These are phyloP conservation scores for Melampsora allii-populina DNA, from an alignment of 1,284 basidiomycete species.

Conservation along the genomic window DNA sequence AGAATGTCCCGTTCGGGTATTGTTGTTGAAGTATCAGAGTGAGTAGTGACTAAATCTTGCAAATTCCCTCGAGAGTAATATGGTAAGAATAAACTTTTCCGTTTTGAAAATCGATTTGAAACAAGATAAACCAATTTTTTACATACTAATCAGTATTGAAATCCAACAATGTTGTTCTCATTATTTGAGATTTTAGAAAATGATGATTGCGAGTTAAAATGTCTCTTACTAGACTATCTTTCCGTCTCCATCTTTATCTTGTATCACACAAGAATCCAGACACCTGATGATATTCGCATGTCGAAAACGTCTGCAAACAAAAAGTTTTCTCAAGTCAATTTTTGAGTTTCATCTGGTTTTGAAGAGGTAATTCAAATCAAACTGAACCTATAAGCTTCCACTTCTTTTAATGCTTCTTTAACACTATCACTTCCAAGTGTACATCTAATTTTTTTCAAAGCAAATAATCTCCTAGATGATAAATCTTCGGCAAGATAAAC, in stretches of 20 bases:
- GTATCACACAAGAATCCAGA: constrained; percentile 51
- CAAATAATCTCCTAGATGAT: constrained; percentile 50
- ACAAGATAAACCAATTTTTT: neutral
- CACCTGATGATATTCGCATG: constrained; percentile 52
- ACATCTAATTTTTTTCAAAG: constrained; percentile 53
- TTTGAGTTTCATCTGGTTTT: neutral
- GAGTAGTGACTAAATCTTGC: constrained; percentile 52
- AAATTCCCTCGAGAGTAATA: constrained; percentile 52
- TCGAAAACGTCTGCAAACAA: constrained; percentile 48
- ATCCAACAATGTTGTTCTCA: neutral
- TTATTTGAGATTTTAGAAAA: neutral
- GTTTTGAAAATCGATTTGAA: neutral
- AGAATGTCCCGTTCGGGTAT: constrained; percentile 52
- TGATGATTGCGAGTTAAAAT: neutral
- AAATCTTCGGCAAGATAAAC: constrained; percentile 51
- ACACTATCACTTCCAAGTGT: constrained; percentile 51
- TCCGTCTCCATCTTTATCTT: constrained; percentile 47
- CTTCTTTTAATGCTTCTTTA: constrained; percentile 52
- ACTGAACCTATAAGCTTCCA: constrained; percentile 50
- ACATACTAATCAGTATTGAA: neutral
- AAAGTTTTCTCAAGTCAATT: neutral
- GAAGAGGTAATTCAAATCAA: neutral
- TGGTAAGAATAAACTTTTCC: constrained; percentile 48
- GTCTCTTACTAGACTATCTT: constrained; percentile 41
- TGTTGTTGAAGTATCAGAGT: constrained; percentile 48